These are phyloP conservation scores for Yarrowia galli DNA, from an alignment of 1,139 yeast species.

Conservation along the genomic window DNA sequence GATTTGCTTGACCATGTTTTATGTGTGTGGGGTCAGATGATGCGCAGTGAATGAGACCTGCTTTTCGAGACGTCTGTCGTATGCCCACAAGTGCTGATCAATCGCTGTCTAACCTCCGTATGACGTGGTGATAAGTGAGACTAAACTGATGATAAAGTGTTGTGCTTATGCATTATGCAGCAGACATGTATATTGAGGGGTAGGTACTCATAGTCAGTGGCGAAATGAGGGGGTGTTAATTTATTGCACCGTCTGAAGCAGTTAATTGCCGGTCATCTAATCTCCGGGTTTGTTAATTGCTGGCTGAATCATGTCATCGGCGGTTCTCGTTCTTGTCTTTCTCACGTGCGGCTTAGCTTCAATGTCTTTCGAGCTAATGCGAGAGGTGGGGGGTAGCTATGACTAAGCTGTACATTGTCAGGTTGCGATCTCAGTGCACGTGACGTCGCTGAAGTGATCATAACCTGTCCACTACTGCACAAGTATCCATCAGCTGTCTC, in stretches of 20 bases:
- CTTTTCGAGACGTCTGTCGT: neutral
- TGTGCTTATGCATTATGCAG: conserved; percentile 13
- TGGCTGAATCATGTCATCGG: no score
- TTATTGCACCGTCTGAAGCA: no score
- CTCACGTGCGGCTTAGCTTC: neutral
- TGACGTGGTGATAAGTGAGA: conserved; percentile 16
- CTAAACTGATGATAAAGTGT: conserved; percentile 17
- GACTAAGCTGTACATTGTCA: no score
- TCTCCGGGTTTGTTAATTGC: no score
- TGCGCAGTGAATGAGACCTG: neutral
- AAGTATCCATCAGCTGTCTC: no score
- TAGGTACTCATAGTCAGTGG: neutral
- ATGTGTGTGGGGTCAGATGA: neutral
- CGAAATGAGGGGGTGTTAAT: neutral
- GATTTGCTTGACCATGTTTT: conserved; percentile 42
- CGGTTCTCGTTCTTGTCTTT: no score
- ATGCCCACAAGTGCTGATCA: neutral
- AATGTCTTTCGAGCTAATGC: neutral
- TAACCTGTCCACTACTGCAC: no score
- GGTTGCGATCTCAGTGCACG: no score
- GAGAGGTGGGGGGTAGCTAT: no score
- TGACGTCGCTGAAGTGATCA: no score
- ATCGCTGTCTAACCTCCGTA: neutral
- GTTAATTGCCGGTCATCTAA: no score
- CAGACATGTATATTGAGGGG: neutral